Evolutionary conservation across 441 rosid species (phyloP).

Genomic region (Gossypium trilobum): DNA sequence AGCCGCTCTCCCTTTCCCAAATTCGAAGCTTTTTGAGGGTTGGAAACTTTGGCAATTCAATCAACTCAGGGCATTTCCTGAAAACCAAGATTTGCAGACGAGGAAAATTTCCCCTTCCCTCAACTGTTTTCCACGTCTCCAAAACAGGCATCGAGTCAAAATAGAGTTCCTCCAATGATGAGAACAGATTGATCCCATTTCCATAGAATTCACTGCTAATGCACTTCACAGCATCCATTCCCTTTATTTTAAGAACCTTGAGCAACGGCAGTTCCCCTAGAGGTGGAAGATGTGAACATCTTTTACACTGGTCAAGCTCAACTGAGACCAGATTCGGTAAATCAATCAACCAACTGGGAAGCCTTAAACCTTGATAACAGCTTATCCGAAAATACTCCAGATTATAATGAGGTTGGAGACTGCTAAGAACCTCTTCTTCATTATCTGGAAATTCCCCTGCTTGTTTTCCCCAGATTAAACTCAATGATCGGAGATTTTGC

Average conservation of each 20-base stretch:
- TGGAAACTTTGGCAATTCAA: neutral
- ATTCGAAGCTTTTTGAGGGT: neutral
- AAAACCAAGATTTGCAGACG: neutral
- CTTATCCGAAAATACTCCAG: conserved; percentile 2
- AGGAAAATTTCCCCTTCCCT: neutral
- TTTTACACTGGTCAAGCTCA: neutral
- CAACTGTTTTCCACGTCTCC: neutral
- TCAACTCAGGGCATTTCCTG: neutral
- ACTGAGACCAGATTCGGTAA: neutral
- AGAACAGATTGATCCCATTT: neutral
- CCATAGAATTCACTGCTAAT: conserved; percentile 7
- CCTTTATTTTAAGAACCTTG: neutral
- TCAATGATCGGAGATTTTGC: conserved; percentile 1
- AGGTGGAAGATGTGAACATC: conserved; percentile 7
- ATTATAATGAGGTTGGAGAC: conserved; percentile 19
- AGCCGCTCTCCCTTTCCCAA: neutral
- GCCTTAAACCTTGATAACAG: neutral
- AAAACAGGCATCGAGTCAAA: neutral
- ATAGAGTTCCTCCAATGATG: neutral
- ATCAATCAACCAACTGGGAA: neutral
- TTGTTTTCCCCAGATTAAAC: neutral
- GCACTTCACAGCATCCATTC: conserved; percentile 3
- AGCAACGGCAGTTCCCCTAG: neutral
- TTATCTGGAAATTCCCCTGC: neutral
- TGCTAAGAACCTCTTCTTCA: conserved; percentile 2